Evolutionary conservation across 768 basidiomycete species (phyloP).

Genomic region (Amanita inopinata): DNA sequence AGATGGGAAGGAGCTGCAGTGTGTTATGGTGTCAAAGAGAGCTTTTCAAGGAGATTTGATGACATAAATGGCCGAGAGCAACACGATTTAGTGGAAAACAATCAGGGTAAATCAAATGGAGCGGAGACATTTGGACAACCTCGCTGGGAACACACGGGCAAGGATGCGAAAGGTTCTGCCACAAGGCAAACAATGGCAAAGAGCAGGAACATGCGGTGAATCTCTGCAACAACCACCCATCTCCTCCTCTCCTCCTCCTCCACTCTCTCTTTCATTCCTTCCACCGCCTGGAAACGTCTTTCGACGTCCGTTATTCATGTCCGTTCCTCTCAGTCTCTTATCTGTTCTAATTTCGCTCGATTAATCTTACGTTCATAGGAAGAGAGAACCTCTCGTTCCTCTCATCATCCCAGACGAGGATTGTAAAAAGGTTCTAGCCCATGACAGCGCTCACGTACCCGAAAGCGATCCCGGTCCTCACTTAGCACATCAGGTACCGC

Average conservation of each 20-base stretch:
- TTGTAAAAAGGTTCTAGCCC: slow-evolving; percentile 27
- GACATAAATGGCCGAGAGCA: too few species aligned
- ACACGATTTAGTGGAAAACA: too few species aligned
- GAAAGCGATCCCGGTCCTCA: slow-evolving; percentile 14
- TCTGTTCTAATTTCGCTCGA: slow-evolving; percentile 23
- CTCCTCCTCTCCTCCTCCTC: background rate
- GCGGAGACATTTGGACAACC: too few species aligned
- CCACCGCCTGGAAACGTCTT: slow-evolving; percentile 11
- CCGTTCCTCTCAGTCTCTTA: slow-evolving; percentile 30
- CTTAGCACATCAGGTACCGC: slow-evolving; percentile 25
- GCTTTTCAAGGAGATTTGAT: too few species aligned
- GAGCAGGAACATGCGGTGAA: slow-evolving; percentile 2
- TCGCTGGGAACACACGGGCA: too few species aligned
- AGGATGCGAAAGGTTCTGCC: too few species aligned
- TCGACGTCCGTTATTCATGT: slow-evolving; percentile 25
- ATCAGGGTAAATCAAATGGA: too few species aligned
- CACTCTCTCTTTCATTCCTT: background rate
- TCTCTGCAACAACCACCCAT: background rate
- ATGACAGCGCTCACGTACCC: slow-evolving; percentile 30
- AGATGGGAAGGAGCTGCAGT: too few species aligned
- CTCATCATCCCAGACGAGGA: slow-evolving; percentile 36
- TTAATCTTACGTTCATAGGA: slow-evolving; percentile 23
- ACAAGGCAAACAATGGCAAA: slow-evolving; percentile 13
- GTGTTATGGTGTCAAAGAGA: too few species aligned
- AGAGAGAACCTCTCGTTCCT: slow-evolving; percentile 42